A percentile compares a stretch with the other conserved stretches of the same genome.
These are phyloP conservation scores for Macadamia integrifolia DNA, from an alignment of 164 flowering plant genomes.

Conservation along the genomic window DNA sequence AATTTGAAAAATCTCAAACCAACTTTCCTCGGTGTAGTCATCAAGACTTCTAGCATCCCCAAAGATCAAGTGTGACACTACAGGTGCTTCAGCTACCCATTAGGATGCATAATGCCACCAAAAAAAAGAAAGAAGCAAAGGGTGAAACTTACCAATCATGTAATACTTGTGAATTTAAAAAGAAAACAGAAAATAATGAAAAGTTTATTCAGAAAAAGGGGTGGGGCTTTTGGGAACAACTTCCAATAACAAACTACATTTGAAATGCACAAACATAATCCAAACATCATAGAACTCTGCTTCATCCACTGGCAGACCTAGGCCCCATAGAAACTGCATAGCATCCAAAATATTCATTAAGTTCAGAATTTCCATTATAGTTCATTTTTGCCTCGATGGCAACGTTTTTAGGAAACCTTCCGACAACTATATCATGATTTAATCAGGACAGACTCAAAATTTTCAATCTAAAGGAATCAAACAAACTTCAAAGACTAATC, in stretches of 20 bases:
- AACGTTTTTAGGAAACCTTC: too few relatives aligned
- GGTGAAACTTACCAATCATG: background rate
- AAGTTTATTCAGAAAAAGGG: background rate
- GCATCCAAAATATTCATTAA: background rate
- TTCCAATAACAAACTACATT: too few relatives aligned
- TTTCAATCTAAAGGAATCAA: background rate
- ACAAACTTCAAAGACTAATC: background rate
- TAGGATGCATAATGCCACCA: background rate
- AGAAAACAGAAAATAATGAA: background rate
- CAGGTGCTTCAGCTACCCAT: background rate
- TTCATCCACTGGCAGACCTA: too few relatives aligned
- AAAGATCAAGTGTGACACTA: background rate
- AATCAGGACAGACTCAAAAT: too few relatives aligned
- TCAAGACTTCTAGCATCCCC: background rate
- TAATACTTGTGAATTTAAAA: background rate
- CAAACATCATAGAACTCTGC: too few relatives aligned
- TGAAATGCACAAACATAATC: too few relatives aligned
- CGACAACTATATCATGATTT: too few relatives aligned
- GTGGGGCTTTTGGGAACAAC: background rate
- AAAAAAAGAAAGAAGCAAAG: background rate
- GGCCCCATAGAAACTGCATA: too few relatives aligned
- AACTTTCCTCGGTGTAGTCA: too few relatives aligned
- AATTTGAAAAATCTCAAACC: too few relatives aligned
- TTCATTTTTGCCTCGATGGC: too few relatives aligned
- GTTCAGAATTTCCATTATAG: too few relatives aligned